Conservation (phyloP, 1,284 basidiomycete genomes). For the Phellopilus nigrolimitatus region DNA sequence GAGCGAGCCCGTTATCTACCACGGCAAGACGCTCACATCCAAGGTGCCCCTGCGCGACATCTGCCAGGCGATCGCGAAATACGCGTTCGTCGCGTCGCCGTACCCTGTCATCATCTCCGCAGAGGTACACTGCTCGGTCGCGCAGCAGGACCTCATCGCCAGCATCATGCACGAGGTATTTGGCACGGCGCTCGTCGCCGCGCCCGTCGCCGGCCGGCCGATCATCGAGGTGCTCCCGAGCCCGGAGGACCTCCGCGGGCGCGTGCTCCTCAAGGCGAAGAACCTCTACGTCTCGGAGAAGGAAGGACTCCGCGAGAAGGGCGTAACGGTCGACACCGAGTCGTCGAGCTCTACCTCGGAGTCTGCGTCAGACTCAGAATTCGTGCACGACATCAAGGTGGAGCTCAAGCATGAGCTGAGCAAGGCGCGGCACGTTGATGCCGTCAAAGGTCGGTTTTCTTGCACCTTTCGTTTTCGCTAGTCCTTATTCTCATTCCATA, state of each 20-base stretch:
- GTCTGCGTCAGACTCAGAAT: conserved; percentile 39
- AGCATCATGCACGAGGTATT: conserved; percentile 77
- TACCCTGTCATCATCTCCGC: conserved; percentile 95
- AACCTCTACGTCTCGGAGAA: conserved; percentile 31
- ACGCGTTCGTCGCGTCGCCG: conserved; percentile 90
- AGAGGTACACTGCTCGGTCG: conserved; percentile 83
- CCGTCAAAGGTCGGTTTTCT: conserved; percentile 15
- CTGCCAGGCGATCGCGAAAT: conserved; percentile 84
- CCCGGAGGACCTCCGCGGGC: conserved; percentile 79
- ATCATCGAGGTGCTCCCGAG: conserved; percentile 68
- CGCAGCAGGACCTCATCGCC: conserved; percentile 83
- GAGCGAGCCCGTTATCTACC: conserved; percentile 77
- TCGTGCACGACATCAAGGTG: conserved; percentile 25
- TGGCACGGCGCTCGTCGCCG: conserved; percentile 68
- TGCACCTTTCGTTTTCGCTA: neutral
- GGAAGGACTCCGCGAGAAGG: conserved; percentile 37
- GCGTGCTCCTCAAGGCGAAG: conserved; percentile 77
- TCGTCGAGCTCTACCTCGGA: conserved; percentile 33
- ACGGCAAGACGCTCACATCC: conserved; percentile 89
- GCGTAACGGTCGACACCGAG: conserved; percentile 38
- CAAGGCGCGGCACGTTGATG: conserved; percentile 21
- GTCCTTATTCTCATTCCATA: too few species aligned
- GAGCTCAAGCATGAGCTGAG: conserved; percentile 20
- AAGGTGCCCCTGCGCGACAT: conserved; percentile 84
- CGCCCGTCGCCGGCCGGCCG: conserved; percentile 47